Evolutionary conservation across 805 yeast species (phyloP).

Genomic region (Candida corydali): DNA sequence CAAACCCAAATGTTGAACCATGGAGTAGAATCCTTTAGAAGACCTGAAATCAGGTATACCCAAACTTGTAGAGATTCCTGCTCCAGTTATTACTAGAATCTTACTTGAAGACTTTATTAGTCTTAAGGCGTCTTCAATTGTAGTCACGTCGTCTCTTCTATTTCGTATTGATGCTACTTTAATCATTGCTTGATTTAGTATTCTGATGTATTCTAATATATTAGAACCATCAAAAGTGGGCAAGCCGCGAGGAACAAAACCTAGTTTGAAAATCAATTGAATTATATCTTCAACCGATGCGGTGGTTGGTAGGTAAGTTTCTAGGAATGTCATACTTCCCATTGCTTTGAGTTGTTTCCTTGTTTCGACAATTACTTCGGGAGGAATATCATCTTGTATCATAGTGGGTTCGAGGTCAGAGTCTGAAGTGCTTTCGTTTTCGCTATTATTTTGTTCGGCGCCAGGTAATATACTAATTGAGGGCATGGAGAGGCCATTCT

Average conservation of each 20-base stretch:
- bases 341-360: slow-evolving; percentile 49
- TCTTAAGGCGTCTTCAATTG: slow-evolving; percentile 54
- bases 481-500: slow-evolving; percentile 6
- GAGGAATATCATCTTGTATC: slow-evolving; percentile 8
- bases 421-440: slow-evolving; percentile 2
- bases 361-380: slow-evolving; percentile 18
- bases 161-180: slow-evolving; percentile 56
- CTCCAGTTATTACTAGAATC: slow-evolving; percentile 41
- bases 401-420: slow-evolving; percentile 11
- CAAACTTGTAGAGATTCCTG: slow-evolving; percentile 42
- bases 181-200: slow-evolving; percentile 61
- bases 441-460: neutral
- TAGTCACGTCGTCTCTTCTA: slow-evolving; percentile 49
- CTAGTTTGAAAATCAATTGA: slow-evolving; percentile 56
- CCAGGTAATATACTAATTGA: slow-evolving; percentile 4
- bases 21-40: slow-evolving; percentile 61
- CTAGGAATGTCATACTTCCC: slow-evolving; percentile 61
- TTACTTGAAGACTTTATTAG: slow-evolving; percentile 49
- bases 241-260: slow-evolving; percentile 44
- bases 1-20: slow-evolving; percentile 42
- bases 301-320: slow-evolving; percentile 55
- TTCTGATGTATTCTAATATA: slow-evolving; percentile 44
- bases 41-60: slow-evolving; percentile 45
- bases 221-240: slow-evolving; percentile 38
- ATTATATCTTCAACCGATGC: slow-evolving; percentile 57